Conservation (phyloP, 129 eudicot species). For the Ambrosia artemisiifolia region DNA sequence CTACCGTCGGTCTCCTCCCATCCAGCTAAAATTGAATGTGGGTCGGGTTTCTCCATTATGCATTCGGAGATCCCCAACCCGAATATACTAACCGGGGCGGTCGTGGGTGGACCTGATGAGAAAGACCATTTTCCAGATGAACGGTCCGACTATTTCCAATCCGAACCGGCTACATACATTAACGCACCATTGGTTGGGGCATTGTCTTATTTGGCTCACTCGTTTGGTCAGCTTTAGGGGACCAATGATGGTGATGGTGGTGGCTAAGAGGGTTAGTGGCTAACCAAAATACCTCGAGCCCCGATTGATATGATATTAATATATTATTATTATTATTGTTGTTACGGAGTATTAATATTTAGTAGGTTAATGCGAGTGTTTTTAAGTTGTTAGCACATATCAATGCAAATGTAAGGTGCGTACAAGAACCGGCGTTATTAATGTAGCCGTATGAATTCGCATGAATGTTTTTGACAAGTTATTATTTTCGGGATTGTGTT, state of each 20-base stretch:
- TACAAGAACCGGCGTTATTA: conserved; percentile 42
- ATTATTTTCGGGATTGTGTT: neutral
- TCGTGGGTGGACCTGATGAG: conserved; percentile 93
- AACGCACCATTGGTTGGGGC: conserved; percentile 98
- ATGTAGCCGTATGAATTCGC: conserved; percentile 31
- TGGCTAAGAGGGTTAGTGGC: conserved; percentile 16
- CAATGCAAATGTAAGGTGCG: conserved; percentile 36
- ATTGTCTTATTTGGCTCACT: conserved; percentile 87
- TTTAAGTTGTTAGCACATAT: conserved; percentile 18
- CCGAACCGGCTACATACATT: conserved; percentile 93
- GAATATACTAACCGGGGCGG: conserved; percentile 67
- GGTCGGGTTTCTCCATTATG: conserved; percentile 67
- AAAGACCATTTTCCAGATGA: conserved; percentile 79
- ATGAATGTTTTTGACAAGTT: conserved; percentile 19
- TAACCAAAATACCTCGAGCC: conserved; percentile 36
- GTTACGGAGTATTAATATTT: conserved; percentile 3
- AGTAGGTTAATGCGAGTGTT: conserved; percentile 17
- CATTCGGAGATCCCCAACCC: conserved; percentile 81
- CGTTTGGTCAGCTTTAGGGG: conserved; percentile 78
- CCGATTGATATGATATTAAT: conserved; percentile 25
- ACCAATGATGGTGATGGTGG: conserved; percentile 5
- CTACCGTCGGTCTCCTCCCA: conserved; percentile 69
- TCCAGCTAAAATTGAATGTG: conserved; percentile 82
- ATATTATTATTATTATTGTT: neutral
- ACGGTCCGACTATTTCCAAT: conserved; percentile 86